Evolutionary conservation across 2,329 filamentous ascomycete species (phyloP).

Genomic region (Ilyonectria sp.): DNA sequence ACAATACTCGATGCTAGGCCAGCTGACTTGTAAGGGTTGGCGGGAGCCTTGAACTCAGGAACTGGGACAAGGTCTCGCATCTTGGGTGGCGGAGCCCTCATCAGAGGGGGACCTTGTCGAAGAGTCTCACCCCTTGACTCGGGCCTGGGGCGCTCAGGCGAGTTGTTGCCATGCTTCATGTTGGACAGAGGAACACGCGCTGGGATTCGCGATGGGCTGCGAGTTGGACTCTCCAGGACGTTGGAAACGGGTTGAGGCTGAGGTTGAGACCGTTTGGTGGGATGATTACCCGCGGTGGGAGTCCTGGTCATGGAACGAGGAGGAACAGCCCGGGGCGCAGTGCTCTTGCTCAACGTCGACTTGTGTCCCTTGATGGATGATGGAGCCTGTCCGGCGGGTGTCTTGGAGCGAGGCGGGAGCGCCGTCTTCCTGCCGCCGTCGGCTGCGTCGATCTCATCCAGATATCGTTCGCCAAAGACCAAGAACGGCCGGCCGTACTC

Average conservation of each 20-base stretch:
- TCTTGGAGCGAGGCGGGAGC: conserved; percentile 75
- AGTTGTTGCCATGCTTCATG: conserved; percentile 81
- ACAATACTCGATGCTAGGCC: conserved; percentile 70
- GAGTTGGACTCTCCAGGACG: conserved; percentile 51
- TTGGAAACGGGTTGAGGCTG: conserved; percentile 35
- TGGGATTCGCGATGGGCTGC: conserved; percentile 71
- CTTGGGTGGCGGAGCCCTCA: conserved; percentile 85
- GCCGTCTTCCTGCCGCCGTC: conserved; percentile 68
- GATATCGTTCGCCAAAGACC: conserved; percentile 91
- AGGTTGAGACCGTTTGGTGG: conserved; percentile 49
- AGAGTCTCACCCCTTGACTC: conserved; percentile 62
- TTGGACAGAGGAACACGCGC: conserved; percentile 78
- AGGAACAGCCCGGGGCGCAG: conserved; percentile 51
- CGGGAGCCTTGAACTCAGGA: conserved; percentile 66
- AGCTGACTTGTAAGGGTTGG: conserved; percentile 63
- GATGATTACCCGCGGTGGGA: conserved; percentile 60
- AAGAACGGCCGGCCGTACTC: conserved; percentile 95
- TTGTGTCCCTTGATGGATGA: conserved; percentile 53
- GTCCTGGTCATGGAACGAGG: conserved; percentile 67
- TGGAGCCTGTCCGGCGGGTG: conserved; percentile 75
- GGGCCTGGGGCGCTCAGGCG: conserved; percentile 78
- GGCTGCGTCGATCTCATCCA: conserved; percentile 83
- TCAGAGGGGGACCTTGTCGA: conserved; percentile 67
- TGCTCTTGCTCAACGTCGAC: conserved; percentile 48
- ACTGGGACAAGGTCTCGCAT: conserved; percentile 83